Base-by-base conservation (phyloP, 441 rosid species). In the Cnidoscolus chayamansa region DNA sequence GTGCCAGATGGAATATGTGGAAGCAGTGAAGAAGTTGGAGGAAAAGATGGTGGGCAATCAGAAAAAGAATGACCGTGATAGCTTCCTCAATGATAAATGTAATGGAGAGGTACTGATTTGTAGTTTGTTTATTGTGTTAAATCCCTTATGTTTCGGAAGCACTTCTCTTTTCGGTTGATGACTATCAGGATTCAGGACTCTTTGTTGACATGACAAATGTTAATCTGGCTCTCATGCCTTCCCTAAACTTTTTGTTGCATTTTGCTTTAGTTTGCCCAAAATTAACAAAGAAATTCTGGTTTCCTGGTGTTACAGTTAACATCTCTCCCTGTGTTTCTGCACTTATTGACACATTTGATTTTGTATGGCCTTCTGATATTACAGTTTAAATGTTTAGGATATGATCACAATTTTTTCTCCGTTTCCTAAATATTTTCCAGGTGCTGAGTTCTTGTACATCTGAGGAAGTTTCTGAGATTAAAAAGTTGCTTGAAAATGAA, bases 1-100 rank as follows among this genome's bases (percentile, higher is more conserved):
- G 83, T 93, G 93, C 80, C 99, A 93, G 84, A 90, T 91, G 92
- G 98, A 96, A 74, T 93, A 93, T 74, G 89, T 89, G 93, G 96
- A 93, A 76, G 93, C 99, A 15, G 91, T 96, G 73, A 93, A 90
- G 85, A 86, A 87, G 83, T 85, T 93, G 71, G 99, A 96, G 86
- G 93, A 90, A 80, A 92, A 91, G 76, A 79, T 93, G 87, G 70
- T 88, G 63, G 82, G 81, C 48, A 91, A 85, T 83, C 92, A 91
- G 79, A 86, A n/a, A 80, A 92, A 84, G 84, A 87, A 78, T 71
- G 87, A 75, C 49, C 78, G 65, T 76, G 79, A 86, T 84, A 83
- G 82, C 73, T 78, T 82, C 81, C 64, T 71, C 62, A 78, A 78
- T 60, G 80, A 60, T 68, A 70, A 72, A 76, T 79, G 81, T 50